Evolutionary conservation across 2,329 filamentous ascomycete genomes (phyloP), one percentile per base, ranked within the genome.

Genomic region (Ustulina deusta): DNA sequence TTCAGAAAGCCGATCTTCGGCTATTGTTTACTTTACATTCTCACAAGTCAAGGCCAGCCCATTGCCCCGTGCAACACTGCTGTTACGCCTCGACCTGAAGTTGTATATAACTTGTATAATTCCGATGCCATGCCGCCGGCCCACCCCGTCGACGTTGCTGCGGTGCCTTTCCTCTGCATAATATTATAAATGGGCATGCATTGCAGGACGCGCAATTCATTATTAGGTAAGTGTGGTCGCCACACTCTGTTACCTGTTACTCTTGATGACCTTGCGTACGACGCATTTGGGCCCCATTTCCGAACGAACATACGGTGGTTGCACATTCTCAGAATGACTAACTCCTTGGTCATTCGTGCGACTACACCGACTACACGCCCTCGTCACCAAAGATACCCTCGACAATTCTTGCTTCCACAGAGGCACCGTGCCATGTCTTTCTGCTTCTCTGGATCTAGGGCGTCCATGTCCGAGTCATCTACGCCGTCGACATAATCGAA

Each of bases 401-500:
- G 83, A 74, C 92, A 95, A 20, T 89, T 89, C 40, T 81, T 74
- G 52, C 89, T 87, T 1, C 89, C 87, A 73, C 92, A 95, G 7
- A 89, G 76, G 74, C 88, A 90, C 63, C 70, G 78, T 5, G 84
- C 85, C 87, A 89, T 89, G 65, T 87, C 83, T 68, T 82, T 80
- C 56, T 81, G 81, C 68, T 80, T 82, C 36, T 80, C 81, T 36
- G 82, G 81, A 46, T 87, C 83, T 1, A 84, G 82, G 1, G 84
- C 83, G 63, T 87, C 84, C 36, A 82, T 79, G 13, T 82, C 80
- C 29, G 82, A 78, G 22, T 82, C 82, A 9, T 86, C 85, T 27
- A 88, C 84, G 9, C 89, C 89, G 71, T 92, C 90, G 6, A 92
- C 84, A 73, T 96, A 96, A 74, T 95, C 92, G 76, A 96, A 95